Evolutionary conservation across 2,329 filamentous ascomycete species (phyloP), one percentile per base, ranked within the genome.

Genomic region (Sporothrix pallida): DNA sequence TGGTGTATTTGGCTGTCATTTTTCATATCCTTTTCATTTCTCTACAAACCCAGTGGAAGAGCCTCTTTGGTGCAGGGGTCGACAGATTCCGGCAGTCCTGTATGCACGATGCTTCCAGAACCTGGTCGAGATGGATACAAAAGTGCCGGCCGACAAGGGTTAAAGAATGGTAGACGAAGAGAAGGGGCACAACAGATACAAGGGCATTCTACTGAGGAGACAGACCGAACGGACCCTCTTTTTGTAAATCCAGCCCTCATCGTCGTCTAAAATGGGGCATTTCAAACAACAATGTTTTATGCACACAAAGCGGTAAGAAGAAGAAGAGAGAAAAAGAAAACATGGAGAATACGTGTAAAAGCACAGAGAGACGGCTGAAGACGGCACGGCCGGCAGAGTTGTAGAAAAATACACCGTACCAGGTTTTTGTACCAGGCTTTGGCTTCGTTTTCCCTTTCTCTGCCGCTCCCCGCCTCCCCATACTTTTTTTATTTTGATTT

Each of bases 211-310:
- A 26, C 23, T 1, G 23, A 26, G 23, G 23, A 9, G 52, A 37
- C 4, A 37, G 31, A 6, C 6, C 10, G n/a, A 54, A 54, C 12
- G 13, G 58, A 44, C 2, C 17, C 23, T 54, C 67, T 42, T 54
- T 20, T 42, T 52, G 67, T 13, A 52, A 70, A 42, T 23, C 67
- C 26, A 20, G 13, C 12, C 67, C 10, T 70, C 37, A 46, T 48
- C 68, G 52, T 13, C 68, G 50, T 23, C 12, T 13, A 52, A 50
- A 31, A n/a, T 10, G 37, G 31, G 58, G 58, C 44, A 72, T 67
- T 20, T 26, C 17, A 72, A 72, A 72, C 58, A 56, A 20, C 17
- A 54, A 37, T 72, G 58, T 58, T 69, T 72, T 58, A 72, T 69
- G 71, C 71, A 72, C 20, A 42, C 4, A 31, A 37, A 54, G 9